These are phyloP conservation scores for Barbarea vulgaris DNA, from an alignment of 345 rosid species.

Conservation along the genomic window DNA sequence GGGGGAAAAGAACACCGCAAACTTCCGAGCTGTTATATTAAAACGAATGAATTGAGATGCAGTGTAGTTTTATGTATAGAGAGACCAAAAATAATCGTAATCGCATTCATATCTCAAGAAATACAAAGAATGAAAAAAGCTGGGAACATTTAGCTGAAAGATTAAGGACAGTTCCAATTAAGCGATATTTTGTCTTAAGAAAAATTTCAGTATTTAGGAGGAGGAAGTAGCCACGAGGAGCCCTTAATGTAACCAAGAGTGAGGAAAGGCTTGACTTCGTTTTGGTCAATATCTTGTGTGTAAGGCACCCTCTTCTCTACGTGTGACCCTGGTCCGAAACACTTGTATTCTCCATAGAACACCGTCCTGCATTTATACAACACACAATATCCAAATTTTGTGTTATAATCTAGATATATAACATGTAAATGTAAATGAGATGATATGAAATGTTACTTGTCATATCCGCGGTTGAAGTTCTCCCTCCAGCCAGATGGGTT, in stretches of 20 bases:
- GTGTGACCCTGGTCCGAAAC: slow-evolving; percentile 52
- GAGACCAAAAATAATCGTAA: background rate
- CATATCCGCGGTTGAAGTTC: slow-evolving; percentile 38
- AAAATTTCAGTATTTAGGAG: slow-evolving; percentile 31
- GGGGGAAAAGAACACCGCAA: background rate
- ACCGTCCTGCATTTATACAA: slow-evolving; percentile 42
- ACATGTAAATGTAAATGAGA: background rate
- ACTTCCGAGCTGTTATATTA: background rate
- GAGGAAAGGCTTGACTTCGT: slow-evolving; percentile 35
- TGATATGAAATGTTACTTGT: slow-evolving; percentile 36
- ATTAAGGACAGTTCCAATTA: slow-evolving; percentile 3
- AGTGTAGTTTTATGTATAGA: background rate
- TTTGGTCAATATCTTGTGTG: slow-evolving; percentile 42
- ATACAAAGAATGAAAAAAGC: background rate
- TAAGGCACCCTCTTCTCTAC: slow-evolving; percentile 35
- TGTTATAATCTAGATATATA: background rate
- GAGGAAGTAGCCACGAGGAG: slow-evolving; percentile 42
- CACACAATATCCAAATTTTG: background rate
- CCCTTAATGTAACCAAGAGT: slow-evolving; percentile 43
- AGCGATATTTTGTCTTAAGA: background rate
- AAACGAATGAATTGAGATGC: slow-evolving; percentile 3
- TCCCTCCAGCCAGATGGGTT: slow-evolving; percentile 57
- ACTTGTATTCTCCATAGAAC: slow-evolving; percentile 58
- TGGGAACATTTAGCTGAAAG: slow-evolving; percentile 7
- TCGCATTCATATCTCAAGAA: background rate